Percentiles rank a stretch among this genome's conserved stretches.
Conservation (phyloP, 345 rosid genomes). For the Anacardium occidentale region DNA sequence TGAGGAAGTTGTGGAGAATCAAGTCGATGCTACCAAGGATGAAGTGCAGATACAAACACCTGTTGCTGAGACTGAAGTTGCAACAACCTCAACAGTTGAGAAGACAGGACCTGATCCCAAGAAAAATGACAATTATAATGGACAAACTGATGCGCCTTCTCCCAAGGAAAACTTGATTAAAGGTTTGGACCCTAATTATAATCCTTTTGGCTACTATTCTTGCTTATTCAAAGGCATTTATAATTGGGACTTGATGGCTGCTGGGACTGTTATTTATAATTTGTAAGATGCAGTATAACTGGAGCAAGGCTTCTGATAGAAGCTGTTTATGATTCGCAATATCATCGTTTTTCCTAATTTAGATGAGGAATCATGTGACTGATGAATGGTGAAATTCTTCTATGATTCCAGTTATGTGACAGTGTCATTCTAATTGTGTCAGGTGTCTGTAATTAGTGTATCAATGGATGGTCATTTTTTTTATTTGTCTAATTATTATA, state of each 20-base stretch:
- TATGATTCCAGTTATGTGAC: neutral
- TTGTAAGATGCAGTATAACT: neutral
- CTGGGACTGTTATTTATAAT: neutral
- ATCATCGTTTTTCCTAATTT: constrained; percentile 6
- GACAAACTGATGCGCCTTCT: constrained; percentile 22
- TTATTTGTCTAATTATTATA: neutral
- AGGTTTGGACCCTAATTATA: constrained; percentile 38
- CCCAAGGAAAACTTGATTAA: constrained; percentile 29
- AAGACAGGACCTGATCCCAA: constrained; percentile 38
- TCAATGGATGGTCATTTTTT: neutral
- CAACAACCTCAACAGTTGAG: constrained; percentile 33
- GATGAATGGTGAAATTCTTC: neutral
- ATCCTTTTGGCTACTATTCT: neutral
- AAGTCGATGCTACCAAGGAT: constrained; percentile 35
- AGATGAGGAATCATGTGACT: neutral
- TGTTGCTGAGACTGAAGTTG: constrained; percentile 34
- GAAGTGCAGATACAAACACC: constrained; percentile 43
- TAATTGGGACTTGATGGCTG: neutral
- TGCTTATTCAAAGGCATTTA: neutral
- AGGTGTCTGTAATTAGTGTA: neutral
- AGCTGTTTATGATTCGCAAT: neutral
- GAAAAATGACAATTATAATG: constrained; percentile 41
- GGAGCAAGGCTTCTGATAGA: neutral
- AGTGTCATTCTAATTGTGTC: neutral
- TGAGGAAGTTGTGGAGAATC: constrained; percentile 32